Base-by-base conservation (phyloP, 805 yeast genomes). In the Suhomyces sp. region DNA sequence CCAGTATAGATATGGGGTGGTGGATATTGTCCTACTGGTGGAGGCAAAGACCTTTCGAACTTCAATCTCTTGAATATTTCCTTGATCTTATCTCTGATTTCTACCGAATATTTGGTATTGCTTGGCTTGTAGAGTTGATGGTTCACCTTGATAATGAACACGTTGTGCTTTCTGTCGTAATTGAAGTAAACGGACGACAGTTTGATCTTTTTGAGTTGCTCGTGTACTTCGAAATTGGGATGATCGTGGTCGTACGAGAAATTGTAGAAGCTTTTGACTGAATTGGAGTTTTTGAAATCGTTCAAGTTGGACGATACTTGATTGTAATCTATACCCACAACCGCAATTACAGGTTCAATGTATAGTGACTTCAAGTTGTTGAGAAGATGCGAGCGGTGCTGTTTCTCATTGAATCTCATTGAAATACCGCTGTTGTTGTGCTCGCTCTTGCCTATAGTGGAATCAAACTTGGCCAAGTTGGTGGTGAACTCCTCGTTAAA, bases 291-390 rank as follows among this genome's bases (percentile, higher is more conserved):
- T 45, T 58, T 61, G 52, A 51, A 60, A 54, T 66, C 69, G 40
- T 53, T 46, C 6, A 70, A 57, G 56, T 74, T 74, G n/a, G 72
- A 58, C 10, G 70, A 58, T 15, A 67, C 61, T 26, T 68, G 68
- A 27, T 63, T 55, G 55, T 63, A 70, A 51, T 66, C 65, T 53
- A 65, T 57, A 26, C 67, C 66, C 51, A 67, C 58, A 48, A 67
- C 60, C 24, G 77, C 79, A 50, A 74, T 61, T 47, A 74, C 64
- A 7, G 77, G 78, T 47, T 74, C 77, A 15, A 74, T 57, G 57
- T 67, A 75, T 46, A 73, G 68, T 51, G 68, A 66, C 44, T 63
- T 65, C 53, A 75, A 65, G 53, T 69, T 65, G 46, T 65, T 71
- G 57, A 71, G 60, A 42, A 75, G 58, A 49, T 66, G 62, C 44